Base-by-base conservation (phyloP, 1,284 basidiomycete species). In the Cystobasidium pallidum region DNA sequence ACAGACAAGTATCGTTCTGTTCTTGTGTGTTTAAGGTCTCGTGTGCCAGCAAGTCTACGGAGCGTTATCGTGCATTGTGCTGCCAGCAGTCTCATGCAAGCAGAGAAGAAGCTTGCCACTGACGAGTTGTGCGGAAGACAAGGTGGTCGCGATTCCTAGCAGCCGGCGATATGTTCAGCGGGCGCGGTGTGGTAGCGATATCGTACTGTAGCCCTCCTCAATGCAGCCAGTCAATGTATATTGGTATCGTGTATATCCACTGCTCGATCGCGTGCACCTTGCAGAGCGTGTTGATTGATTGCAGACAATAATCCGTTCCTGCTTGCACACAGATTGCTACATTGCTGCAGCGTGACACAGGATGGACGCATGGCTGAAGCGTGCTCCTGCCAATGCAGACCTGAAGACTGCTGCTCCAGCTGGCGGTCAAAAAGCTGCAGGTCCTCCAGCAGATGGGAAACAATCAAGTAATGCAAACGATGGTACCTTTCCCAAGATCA, bases 351-450 rank as follows among this genome's bases (percentile, higher is more conserved):
- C 36, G 7, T 13, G 13, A 1, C 32, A 3, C 49, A 64, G 7
- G 15, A 71, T 71, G 68, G 68, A 71, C n/a, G 68, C 68, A 8
- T 71, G 68, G 68, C 68, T 71, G 30, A 71, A 71, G 47, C 41
- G 45, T 30, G 55, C 55, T 17, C 55, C 55, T 36, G 62, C 43
- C 28, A 71, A 64, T 39, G 45, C 59, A 15, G 47, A 57, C n/a
- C 34, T 28, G 1, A 57, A 57, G 32, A 15, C 67, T 19, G 32
- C 67, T 51, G 57, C 58, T 26, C 39, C 58, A 4, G 34, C 57
- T 49, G 55, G 19, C 41, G 41, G 30, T 7, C 28, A 67, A 32
- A 58, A 57, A 21, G 43, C 41, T 32, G 58, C 39, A 58, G 54
- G 55, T 26, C 52, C 47, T 58, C 36, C 19, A 49, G 26, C 17